Evolutionary conservation across 2,329 filamentous ascomycete species (phyloP).

Genomic region (Corinectria fuckeliana): DNA sequence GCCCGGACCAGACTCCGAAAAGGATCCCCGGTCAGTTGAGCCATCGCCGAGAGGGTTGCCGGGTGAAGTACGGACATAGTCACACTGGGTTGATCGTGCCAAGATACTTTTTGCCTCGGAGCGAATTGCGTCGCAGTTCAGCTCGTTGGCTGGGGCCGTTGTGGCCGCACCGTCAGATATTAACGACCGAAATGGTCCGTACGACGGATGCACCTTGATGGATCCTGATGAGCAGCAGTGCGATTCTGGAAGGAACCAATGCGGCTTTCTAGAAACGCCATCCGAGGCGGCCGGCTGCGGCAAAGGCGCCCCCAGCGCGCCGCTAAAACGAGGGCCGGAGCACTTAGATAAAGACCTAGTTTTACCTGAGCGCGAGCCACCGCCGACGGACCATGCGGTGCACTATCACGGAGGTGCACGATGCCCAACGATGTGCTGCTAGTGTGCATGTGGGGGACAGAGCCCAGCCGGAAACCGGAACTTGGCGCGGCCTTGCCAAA

Average conservation of each 20-base stretch:
- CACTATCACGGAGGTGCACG: not conserved
- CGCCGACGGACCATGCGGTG: not conserved
- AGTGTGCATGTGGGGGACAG: not conserved
- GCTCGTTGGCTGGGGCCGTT: not conserved
- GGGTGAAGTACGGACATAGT: not conserved
- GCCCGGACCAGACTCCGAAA: conserved; percentile 2
- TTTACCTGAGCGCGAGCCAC: not conserved
- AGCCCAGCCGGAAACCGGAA: not conserved
- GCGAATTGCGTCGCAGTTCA: not conserved
- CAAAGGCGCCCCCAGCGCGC: not conserved
- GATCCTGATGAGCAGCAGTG: not conserved
- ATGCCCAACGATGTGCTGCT: not conserved
- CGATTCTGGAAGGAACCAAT: not conserved
- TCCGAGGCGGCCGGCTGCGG: not conserved
- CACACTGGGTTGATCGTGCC: not conserved
- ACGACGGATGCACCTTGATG: not conserved
- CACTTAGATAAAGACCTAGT: not conserved
- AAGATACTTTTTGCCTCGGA: not conserved
- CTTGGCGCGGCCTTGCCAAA: not conserved
- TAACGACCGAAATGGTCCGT: not conserved
- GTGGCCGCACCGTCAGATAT: not conserved
- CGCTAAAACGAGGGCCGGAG: not conserved
- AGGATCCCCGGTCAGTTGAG: conserved; percentile 1
- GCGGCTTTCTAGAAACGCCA: not conserved
- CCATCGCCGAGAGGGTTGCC: conserved; percentile 8